Evolutionary conservation across 2,329 filamentous ascomycete genomes (phyloP).

Genomic region (Colletotrichum caudatum): DNA sequence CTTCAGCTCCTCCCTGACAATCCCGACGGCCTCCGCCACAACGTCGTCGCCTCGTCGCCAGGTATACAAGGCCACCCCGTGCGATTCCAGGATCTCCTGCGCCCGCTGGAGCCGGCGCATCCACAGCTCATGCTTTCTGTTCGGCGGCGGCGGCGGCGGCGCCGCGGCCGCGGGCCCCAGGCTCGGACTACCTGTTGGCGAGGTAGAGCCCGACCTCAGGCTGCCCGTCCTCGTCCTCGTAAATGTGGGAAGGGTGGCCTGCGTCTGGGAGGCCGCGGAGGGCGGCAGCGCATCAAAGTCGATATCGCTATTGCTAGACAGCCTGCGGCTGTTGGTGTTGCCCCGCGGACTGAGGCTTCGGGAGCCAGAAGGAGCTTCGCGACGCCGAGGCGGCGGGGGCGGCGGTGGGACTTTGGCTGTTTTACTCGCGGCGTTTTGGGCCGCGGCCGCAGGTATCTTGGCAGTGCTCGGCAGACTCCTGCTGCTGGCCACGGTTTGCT

Average conservation of each 20-base stretch:
- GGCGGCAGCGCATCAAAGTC: constrained; percentile 57
- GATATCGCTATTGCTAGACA: constrained; percentile 54
- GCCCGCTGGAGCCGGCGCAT: constrained; percentile 74
- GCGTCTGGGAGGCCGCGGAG: constrained; percentile 43
- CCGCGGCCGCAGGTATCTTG: constrained; percentile 22
- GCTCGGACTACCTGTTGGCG: constrained; percentile 52
- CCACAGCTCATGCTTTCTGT: constrained; percentile 82
- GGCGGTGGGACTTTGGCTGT: constrained; percentile 50
- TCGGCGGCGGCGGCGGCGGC: constrained; percentile 48
- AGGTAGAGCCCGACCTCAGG: constrained; percentile 48
- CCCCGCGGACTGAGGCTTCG: constrained; percentile 50
- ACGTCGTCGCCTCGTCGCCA: constrained; percentile 82
- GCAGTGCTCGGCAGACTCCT: constrained; percentile 31
- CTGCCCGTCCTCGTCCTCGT: constrained; percentile 47
- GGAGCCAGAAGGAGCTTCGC: constrained; percentile 54
- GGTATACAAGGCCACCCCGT: constrained; percentile 76
- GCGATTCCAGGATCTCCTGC: constrained; percentile 69
- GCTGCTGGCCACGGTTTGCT: constrained; percentile 47
- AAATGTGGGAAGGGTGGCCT: constrained; percentile 42
- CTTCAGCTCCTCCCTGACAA: constrained; percentile 69
- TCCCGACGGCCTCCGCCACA: constrained; percentile 71
- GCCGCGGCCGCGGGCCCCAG: constrained; percentile 47
- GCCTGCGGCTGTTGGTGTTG: constrained; percentile 48
- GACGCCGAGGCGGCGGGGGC: constrained; percentile 61
- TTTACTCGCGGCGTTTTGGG: constrained; percentile 12